A percentile compares a stretch with the other conserved stretches of the same genome.
Evolutionary conservation across 805 yeast species (phyloP).

Genomic region (Teunomyces gatunensis): DNA sequence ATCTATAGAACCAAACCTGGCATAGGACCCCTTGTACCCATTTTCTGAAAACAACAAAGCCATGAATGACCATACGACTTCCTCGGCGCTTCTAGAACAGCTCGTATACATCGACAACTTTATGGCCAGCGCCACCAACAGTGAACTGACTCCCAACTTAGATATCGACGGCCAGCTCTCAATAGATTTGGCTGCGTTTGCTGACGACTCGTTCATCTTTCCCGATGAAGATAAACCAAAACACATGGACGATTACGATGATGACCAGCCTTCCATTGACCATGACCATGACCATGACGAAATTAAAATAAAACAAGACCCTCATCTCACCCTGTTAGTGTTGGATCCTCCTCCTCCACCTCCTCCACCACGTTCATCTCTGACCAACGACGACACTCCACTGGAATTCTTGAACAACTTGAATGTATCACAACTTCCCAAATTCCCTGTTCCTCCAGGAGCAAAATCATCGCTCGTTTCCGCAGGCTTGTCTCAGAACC

Average conservation of each 20-base stretch:
- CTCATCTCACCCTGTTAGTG: conserved; percentile 1
- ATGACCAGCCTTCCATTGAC: conserved; percentile 3
- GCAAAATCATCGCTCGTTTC: conserved; percentile 61
- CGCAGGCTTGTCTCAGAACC: conserved; percentile 66
- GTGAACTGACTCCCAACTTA: conserved; percentile 38
- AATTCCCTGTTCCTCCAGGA: conserved; percentile 69
- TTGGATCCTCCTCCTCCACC: not conserved
- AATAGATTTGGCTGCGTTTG: conserved; percentile 73
- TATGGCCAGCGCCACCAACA: conserved; percentile 29
- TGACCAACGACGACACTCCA: not conserved
- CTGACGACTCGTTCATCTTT: conserved; percentile 75
- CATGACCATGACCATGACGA: conserved; percentile 7
- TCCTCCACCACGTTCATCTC: too few species aligned
- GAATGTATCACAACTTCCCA: conserved; percentile 39
- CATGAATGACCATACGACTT: conserved; percentile 16
- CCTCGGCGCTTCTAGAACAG: conserved; percentile 62
- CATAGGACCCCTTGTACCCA: not conserved
- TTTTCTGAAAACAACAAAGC: not conserved
- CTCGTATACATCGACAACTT: conserved; percentile 77
- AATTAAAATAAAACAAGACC: conserved; percentile 1
- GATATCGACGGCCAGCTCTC: conserved; percentile 41
- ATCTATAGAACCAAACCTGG: not conserved
- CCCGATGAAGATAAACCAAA: conserved; percentile 78
- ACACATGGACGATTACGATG: conserved; percentile 18
- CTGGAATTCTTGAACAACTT: conserved; percentile 2